phyloP scores from a whole-genome alignment of 2,329 filamentous ascomycete genomes.

The Colletotrichum chlorophyti region DNA sequence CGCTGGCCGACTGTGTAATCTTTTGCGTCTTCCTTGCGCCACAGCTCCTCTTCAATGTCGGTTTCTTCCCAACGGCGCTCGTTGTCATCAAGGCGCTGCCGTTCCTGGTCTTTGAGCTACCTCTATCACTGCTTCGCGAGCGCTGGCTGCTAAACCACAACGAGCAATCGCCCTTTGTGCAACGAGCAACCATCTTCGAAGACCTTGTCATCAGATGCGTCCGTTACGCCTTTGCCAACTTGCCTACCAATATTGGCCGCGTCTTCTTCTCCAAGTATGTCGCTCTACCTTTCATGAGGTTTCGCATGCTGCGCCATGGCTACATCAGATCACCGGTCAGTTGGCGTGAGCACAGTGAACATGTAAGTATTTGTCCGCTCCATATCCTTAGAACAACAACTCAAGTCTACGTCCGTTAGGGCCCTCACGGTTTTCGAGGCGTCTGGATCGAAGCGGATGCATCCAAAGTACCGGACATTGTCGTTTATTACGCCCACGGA shows the following conservation, averaged over 20 bases:
- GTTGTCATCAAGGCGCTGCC: conserved; percentile 70
- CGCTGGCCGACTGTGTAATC: conserved; percentile 76
- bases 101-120: conserved; percentile 70
- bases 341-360: conserved; percentile 61
- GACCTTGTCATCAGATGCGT: conserved; percentile 80
- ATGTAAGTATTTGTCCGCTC: too few relatives aligned
- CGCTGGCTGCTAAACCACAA: conserved; percentile 54
- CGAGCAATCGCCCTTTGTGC: conserved; percentile 62
- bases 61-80: conserved; percentile 62
- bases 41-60: conserved; percentile 73
- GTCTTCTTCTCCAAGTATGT: conserved; percentile 82
- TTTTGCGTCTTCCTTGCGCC: conserved; percentile 76
- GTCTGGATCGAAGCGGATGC: conserved; percentile 74
- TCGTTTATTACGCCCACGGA: conserved; percentile 84
- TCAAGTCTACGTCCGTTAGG: conserved; percentile 19
- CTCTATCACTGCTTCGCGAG: conserved; percentile 63
- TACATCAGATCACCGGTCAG: conserved; percentile 66
- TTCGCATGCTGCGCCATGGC: conserved; percentile 78
- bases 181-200: conserved; percentile 74
- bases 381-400: too few relatives aligned
- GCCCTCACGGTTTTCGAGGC: conserved; percentile 54
- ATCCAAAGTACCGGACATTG: conserved; percentile 70
- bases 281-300: conserved; percentile 75
- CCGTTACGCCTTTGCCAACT: conserved; percentile 76
- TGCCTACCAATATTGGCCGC: conserved; percentile 71